Base-by-base conservation (phyloP, 1,284 basidiomycete species). In the Leccinum subspadiceum region DNA sequence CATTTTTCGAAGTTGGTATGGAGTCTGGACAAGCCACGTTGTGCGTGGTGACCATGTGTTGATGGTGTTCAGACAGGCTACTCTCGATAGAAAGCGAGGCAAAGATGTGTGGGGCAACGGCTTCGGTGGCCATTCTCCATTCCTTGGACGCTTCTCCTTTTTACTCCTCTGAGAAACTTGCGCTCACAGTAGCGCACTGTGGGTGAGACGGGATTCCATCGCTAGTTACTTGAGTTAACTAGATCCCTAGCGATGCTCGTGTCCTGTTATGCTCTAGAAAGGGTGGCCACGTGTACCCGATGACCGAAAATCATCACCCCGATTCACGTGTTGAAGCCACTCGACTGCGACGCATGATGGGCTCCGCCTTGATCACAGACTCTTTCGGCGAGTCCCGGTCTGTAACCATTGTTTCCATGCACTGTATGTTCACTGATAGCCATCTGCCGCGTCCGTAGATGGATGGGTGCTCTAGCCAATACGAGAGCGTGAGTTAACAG, bases 391-490 rank as follows among this genome's bases (percentile, higher is more conserved):
- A 99, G 79, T 87, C 89, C 48, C 81, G 94, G 89, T 90, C 68
- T 64, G 81, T 67, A 53, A 4, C 8, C 12, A 3, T 53, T 51
- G n/a, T 49, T 26, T 20, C 29, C 31, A 10, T 24, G 35, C 26
- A 20, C 29, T 22, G 26, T n/a, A 51, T 26, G 26, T 52, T 13
- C 49, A n/a, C 59, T 63, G 33, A 63, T 37, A 22, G 57, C 5
- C 26, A 54, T 22, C 61, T 13, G 17, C 41, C 5, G 17, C 12
- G 13, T 49, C 22, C 5, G 35, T 59, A 90, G 92, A 48, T 98
- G 95, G 94, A 98, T 98, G 90, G 96, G 96, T 7, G 93, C 89
- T 1, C 79, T 99, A 20, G 93, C 90, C 50, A 99, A 98, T 68
- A 98, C 97, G 8, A 80, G 96, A 73, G 90, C 92, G 85, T 93